Conservation (phyloP, 345 rosid species). For the Citrus australasica region DNA sequence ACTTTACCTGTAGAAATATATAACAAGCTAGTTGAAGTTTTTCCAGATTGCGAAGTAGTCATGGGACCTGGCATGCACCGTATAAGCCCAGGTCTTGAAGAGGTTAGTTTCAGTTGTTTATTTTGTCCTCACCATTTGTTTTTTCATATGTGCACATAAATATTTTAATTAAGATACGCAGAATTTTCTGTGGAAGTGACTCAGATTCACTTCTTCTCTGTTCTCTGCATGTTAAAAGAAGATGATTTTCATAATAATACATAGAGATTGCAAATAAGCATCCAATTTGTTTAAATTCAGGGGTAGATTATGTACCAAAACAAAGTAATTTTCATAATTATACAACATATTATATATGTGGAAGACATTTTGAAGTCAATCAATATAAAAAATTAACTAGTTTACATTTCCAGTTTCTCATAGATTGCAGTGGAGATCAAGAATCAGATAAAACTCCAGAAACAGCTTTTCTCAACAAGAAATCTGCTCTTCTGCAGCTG, state of each 20-base stretch:
- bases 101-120: conserved; percentile 45
- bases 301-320: neutral
- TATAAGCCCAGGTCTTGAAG: conserved; percentile 76
- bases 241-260: neutral
- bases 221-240: neutral
- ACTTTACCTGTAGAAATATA: conserved; percentile 81
- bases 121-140: neutral
- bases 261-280: neutral
- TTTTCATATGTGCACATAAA: neutral
- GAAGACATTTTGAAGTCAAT: neutral
- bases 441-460: conserved; percentile 59
- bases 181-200: neutral
- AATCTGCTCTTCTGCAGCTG: conserved; percentile 70
- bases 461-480: conserved; percentile 78
- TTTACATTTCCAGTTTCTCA: conserved; percentile 54
- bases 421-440: conserved; percentile 89
- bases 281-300: neutral
- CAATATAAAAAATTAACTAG: conserved; percentile 3
- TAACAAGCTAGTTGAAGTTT: conserved; percentile 75
- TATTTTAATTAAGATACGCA: neutral
- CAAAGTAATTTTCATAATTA: neutral
- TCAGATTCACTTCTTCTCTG: neutral
- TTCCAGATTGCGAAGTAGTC: conserved; percentile 81
- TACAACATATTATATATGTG: neutral
- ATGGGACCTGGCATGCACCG: conserved; percentile 97